These are phyloP conservation scores for Mycena albidolilacea DNA, from an alignment of 768 basidiomycete species.

Conservation along the genomic window DNA sequence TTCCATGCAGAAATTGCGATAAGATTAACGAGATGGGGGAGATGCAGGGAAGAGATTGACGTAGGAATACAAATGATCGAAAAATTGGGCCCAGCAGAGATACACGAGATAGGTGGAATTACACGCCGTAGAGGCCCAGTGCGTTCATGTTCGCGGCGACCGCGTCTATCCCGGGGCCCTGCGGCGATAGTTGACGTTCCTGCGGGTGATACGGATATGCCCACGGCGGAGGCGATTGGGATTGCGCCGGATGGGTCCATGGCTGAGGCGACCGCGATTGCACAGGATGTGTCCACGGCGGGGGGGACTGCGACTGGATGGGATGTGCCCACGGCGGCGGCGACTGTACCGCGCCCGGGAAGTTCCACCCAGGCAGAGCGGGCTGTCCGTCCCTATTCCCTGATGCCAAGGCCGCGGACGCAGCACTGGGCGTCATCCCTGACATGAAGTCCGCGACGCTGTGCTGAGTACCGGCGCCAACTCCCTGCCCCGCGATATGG, in stretches of 20 bases:
- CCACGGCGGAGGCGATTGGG: constrained; percentile 3
- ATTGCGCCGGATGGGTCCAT: neutral
- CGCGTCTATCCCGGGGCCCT: neutral
- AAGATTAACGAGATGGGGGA: neutral
- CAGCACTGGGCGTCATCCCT: constrained; percentile 13
- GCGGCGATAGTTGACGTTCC: constrained; percentile 12
- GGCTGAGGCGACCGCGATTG: neutral
- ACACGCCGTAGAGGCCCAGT: constrained; percentile 30
- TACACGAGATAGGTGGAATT: neutral
- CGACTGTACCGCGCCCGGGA: constrained; percentile 13
- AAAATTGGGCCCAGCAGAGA: neutral
- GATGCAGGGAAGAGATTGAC: neutral
- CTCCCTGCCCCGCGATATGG: neutral
- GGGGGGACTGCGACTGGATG: neutral
- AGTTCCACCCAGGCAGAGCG: constrained; percentile 28
- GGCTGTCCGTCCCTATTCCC: neutral
- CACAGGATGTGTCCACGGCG: neutral
- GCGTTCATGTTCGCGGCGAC: constrained; percentile 32
- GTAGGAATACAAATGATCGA: neutral
- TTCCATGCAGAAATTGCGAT: neutral
- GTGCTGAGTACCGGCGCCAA: constrained; percentile 14
- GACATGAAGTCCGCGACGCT: constrained; percentile 38
- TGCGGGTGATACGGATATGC: neutral
- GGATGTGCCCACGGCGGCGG: constrained; percentile 10
- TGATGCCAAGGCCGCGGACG: constrained; percentile 8